Percentiles rank a stretch among this genome's conserved stretches.
These are phyloP conservation scores for Mycena galopus DNA, from an alignment of 768 basidiomycete species.

Conservation along the genomic window DNA sequence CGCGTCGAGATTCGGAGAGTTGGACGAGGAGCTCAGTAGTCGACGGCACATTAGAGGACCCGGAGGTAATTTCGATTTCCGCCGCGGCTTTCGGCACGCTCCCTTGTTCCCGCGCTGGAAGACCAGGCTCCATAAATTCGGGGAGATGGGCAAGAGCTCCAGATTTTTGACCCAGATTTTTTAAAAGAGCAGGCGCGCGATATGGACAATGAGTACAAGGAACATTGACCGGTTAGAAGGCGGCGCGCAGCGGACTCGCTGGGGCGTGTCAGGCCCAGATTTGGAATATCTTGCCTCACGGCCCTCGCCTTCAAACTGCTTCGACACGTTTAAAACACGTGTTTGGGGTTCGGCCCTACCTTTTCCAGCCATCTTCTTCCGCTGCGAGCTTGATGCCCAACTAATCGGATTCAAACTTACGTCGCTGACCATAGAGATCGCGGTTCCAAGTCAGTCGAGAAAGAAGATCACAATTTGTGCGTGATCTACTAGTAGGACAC, in stretches of 20 bases:
- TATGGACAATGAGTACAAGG: slow-evolving; percentile 13
- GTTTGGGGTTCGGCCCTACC: slow-evolving; percentile 3
- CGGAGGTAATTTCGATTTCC: slow-evolving; percentile 26
- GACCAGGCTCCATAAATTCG: slow-evolving; percentile 16
- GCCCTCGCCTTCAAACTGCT: neutral
- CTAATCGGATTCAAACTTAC: slow-evolving; percentile 15
- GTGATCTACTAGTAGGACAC: too few species aligned
- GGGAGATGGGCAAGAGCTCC: neutral
- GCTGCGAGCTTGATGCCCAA: slow-evolving; percentile 6
- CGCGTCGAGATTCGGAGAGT: slow-evolving; percentile 30
- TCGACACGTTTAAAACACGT: slow-evolving; percentile 29
- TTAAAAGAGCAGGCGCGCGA: neutral
- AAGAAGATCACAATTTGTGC: neutral
- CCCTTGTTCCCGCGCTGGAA: neutral
- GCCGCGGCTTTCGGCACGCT: slow-evolving; percentile 1
- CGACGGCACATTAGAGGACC: neutral
- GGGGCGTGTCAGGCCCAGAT: slow-evolving; percentile 23
- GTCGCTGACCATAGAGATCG: neutral
- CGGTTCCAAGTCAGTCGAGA: neutral
- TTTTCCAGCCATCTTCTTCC: slow-evolving; percentile 21
- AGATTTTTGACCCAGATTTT: neutral
- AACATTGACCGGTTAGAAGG: slow-evolving; percentile 30
- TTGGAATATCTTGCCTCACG: slow-evolving; percentile 29
- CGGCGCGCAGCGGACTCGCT: slow-evolving; percentile 21
- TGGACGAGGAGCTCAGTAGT: slow-evolving; percentile 23